These are phyloP conservation scores for Helianthus annuus DNA, from an alignment of 129 eudicot genomes.

Conservation along the genomic window HanXRQr2.0-SUNRISE NC_035448.2:19089077-19089576, in stretches of 20 bases:
- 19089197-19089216: slow-evolving; percentile 47
- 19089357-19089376: not conserved
- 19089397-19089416: no score
- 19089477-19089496: not conserved
- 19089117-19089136: not conserved
- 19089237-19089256: slow-evolving; percentile 86
- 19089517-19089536: no score
- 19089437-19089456: no score
- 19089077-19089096: slow-evolving; percentile 70
- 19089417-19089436: no score
- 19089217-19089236: slow-evolving; percentile 90
- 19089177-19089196: slow-evolving; percentile 42
- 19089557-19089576: no score
- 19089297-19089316: slow-evolving; percentile 86
- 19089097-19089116: slow-evolving; percentile 28
- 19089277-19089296: slow-evolving; percentile 76
- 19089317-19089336: slow-evolving; percentile 80
- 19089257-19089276: slow-evolving; percentile 74
- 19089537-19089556: no score
- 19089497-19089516: no score
- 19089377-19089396: not conserved
- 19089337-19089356: slow-evolving; percentile 51
- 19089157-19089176: slow-evolving; percentile 37
- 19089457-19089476: not conserved
- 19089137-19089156: slow-evolving; percentile 13